A percentile compares a stretch with the other conserved stretches of the same genome.
phyloP scores from a whole-genome alignment of 805 yeast genomes.

The Yamadazyma endophytica region DNA sequence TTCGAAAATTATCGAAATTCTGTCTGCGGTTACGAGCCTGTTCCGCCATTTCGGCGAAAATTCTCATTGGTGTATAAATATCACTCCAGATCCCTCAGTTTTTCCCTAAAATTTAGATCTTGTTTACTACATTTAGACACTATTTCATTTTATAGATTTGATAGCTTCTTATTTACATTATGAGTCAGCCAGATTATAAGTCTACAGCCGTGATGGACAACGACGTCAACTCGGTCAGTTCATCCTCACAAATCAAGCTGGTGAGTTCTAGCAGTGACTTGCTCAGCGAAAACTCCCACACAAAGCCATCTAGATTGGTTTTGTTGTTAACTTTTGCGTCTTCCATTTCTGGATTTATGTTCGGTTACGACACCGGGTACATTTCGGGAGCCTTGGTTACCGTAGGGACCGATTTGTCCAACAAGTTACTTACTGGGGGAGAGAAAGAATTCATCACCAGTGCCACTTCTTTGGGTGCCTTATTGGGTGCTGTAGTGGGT shows the following conservation, averaged over 20 bases:
- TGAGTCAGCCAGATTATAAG: too few species aligned
- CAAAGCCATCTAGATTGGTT: constrained; percentile 59
- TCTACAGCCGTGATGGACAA: too few species aligned
- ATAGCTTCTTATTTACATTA: too few species aligned
- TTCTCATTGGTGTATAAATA: too few species aligned
- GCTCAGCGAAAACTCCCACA: too few species aligned
- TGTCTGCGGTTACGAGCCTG: too few species aligned
- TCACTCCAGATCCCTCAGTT: too few species aligned
- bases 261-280: constrained; percentile 7
- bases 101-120: too few species aligned
- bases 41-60: too few species aligned
- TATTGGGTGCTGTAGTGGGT: constrained; percentile 71
- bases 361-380: constrained; percentile 97
- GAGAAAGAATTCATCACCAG: constrained; percentile 88
- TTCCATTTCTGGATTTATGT: constrained; percentile 92
- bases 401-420: constrained; percentile 68
- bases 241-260: background rate
- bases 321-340: constrained; percentile 68
- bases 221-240: background rate
- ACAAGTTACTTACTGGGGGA: constrained; percentile 60
- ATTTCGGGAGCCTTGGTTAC: constrained; percentile 90
- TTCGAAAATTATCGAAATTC: too few species aligned
- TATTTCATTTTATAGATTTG: too few species aligned
- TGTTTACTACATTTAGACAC: too few species aligned
- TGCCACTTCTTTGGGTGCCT: constrained; percentile 92